These are phyloP conservation scores for Magnusiomyces magnusii DNA, from an alignment of 1,139 yeast species.

Conservation along the genomic window DNA sequence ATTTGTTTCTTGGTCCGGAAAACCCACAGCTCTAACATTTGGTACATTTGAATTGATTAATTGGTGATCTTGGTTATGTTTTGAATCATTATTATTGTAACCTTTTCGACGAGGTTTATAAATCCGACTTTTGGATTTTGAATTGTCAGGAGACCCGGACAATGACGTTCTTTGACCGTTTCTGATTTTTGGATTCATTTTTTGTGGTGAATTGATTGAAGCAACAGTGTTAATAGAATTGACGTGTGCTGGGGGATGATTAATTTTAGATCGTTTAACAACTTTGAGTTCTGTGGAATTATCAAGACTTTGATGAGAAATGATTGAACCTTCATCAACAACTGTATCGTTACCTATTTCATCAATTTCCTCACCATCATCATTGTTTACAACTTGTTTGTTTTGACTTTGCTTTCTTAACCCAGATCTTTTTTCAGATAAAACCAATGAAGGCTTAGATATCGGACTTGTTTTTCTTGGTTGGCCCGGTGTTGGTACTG, in stretches of 20 bases:
- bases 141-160: neutral
- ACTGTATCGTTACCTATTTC: neutral
- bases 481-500: constrained; percentile 92
- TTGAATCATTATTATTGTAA: too few relatives aligned
- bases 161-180: too few relatives aligned
- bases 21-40: neutral
- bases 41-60: too few relatives aligned
- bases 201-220: too few relatives aligned
- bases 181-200: too few relatives aligned
- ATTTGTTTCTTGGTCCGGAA: neutral
- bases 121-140: neutral
- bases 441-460: constrained; percentile 16
- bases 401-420: neutral
- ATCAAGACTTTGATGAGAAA: too few relatives aligned
- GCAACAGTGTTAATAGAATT: too few relatives aligned
- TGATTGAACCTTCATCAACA: neutral
- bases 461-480: constrained; percentile 57
- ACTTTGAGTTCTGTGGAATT: too few relatives aligned
- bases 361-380: neutral
- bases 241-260: too few relatives aligned
- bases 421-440: neutral
- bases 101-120: too few relatives aligned
- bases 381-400: neutral
- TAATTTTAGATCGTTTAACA: too few relatives aligned
- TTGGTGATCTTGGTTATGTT: too few relatives aligned